Base-by-base conservation (phyloP, 306 rosid genomes). In the Vigna mungo region DNA sequence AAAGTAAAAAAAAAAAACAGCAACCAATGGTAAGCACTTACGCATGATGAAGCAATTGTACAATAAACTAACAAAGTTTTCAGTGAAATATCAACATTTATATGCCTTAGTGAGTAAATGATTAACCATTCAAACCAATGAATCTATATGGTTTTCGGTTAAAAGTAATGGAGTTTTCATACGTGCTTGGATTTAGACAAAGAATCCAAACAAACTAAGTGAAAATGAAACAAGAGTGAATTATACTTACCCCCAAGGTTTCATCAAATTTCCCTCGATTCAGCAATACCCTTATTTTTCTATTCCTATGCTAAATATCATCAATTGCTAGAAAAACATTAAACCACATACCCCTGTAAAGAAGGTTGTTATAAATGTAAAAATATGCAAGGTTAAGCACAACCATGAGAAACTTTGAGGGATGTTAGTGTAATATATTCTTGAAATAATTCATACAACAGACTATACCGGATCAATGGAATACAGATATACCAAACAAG, bases 21-120 rank as follows among this genome's bases (percentile, higher is more conserved):
- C 47, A 34, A 78, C 61, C 81, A 77, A 76, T 59, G 39, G 80
- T 78, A 75, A 41, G 79, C 64, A 69, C 25, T 63, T 39, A 27
- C 9, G 39, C 17, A 75, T 47, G 41, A 63, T 7, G 32, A 21
- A 36, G 23, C 16, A 52, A 74, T 60, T 17, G 64, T 3, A 2
- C 2, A 54, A 72, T 44, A 51, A 79, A 79, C 66, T 49, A 56
- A 72, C 49, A 32, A 78, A 8, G 10, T 75, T 56, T 61, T 17
- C 21, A 1, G 25, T 25, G 48, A 83, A 52, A 80, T 11, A 47
- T 47, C 2, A 47, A 18, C 21, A 34, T 7, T 8, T 74, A 20
- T 47, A 68, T 61, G n/a, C 51, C 62, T 12, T 62, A 72, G 43
- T 15, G 67, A 30, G 25, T 25, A 39, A 71, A 39, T 39, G 44